phyloP scores from a whole-genome alignment of 495 filamentous ascomycete genomes.

The Penicillium coffeae region DNA sequence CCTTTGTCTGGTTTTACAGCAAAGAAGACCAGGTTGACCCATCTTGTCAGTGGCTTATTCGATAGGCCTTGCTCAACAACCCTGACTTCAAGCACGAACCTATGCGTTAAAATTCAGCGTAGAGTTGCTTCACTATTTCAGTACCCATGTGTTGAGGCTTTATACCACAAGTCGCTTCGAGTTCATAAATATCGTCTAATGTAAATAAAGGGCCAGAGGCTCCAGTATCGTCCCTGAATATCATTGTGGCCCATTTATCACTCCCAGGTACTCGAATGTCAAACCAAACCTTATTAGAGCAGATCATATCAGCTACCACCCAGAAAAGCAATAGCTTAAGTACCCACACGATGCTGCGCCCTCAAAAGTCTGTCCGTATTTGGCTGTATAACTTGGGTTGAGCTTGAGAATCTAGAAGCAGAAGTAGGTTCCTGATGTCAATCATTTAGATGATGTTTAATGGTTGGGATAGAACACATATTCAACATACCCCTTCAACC shows the following conservation, averaged over 20 bases:
- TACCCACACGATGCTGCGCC: not conserved
- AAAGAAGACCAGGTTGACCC: not conserved
- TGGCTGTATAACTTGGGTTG: too few species aligned
- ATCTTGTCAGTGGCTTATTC: not conserved
- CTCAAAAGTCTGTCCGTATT: too few species aligned
- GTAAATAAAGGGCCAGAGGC: not conserved
- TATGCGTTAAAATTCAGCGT: not conserved
- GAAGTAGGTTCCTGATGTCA: too few species aligned
- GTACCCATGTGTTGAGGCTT: not conserved
- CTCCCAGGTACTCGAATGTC: not conserved
- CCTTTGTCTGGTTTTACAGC: too few species aligned
- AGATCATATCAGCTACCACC: too few species aligned
- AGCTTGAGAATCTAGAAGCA: too few species aligned
- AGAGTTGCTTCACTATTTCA: not conserved
- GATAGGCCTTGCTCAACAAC: not conserved
- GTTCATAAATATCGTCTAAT: not conserved
- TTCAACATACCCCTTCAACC: too few species aligned
- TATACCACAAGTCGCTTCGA: not conserved
- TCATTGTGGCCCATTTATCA: not conserved
- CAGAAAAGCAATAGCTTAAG: too few species aligned
- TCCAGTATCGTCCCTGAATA: not conserved
- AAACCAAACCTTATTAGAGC: not conserved
- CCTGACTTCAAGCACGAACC: not conserved
- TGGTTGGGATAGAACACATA: too few species aligned
- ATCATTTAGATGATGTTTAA: too few species aligned